Evolutionary conservation across 2,329 filamentous ascomycete genomes (phyloP).

Genomic region (Colletotrichum graminicola): DNA sequence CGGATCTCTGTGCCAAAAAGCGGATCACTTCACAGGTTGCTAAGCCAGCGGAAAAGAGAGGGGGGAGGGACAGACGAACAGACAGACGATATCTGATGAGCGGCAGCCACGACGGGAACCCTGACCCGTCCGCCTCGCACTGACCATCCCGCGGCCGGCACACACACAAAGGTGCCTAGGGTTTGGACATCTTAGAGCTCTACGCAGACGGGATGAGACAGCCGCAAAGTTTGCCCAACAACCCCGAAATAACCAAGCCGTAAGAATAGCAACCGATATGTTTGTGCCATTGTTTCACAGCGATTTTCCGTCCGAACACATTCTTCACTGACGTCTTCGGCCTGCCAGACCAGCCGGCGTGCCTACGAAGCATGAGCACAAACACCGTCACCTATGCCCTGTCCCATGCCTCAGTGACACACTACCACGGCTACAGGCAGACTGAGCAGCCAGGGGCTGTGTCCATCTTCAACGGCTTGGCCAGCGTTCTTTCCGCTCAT

Average conservation of each 20-base stretch:
- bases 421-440: conserved; percentile 7
- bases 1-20: conserved; percentile 9
- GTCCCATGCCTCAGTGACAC: conserved; percentile 6
- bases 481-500: conserved; percentile 18
- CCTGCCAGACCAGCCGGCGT: conserved; percentile 3
- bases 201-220: neutral
- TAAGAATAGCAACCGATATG: neutral
- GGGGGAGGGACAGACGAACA: neutral
- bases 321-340: conserved; percentile 12
- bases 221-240: conserved; percentile 26
- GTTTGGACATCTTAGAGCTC: neutral
- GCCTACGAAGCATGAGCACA: conserved; percentile 10
- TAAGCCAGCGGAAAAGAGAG: neutral
- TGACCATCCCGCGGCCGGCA: conserved; percentile 11
- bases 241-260: conserved; percentile 2
- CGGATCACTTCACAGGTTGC: neutral
- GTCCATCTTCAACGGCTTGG: conserved; percentile 20
- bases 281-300: conserved; percentile 12
- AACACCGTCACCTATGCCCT: neutral
- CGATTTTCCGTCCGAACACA: neutral
- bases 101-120: neutral
- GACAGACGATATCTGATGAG: neutral
- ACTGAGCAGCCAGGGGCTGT: conserved; percentile 5
- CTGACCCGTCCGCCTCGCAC: neutral
- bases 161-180: neutral